A percentile compares a stretch with the other conserved stretches of the same genome.
phyloP scores from a whole-genome alignment of 192 early-diverging fungal species.

The Dissophora ornata region DNA sequence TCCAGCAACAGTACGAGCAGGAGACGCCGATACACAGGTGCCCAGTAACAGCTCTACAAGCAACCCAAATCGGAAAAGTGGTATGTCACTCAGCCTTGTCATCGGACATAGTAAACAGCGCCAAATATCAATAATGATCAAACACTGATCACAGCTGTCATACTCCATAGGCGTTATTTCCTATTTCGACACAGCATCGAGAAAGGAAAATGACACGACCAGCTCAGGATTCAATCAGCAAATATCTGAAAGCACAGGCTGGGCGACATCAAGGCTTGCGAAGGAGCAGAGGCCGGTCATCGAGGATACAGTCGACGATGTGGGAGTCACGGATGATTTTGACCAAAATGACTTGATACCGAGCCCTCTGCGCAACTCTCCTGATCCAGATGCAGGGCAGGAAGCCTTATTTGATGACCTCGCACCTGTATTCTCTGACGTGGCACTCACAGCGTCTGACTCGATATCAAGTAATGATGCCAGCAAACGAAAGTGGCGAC shows the following conservation, averaged over 20 bases:
- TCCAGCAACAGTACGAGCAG: not conserved
- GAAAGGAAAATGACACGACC: too few relatives aligned
- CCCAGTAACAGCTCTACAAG: not conserved
- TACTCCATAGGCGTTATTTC: slow-evolving; percentile 15
- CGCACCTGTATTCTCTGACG: too few relatives aligned
- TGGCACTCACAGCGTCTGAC: too few relatives aligned
- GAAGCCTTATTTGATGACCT: too few relatives aligned
- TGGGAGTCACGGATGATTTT: not conserved
- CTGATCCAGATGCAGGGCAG: not conserved
- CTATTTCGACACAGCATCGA: slow-evolving; percentile 18
- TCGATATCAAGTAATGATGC: too few relatives aligned
- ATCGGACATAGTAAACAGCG: not conserved
- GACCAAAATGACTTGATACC: not conserved
- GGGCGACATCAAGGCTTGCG: not conserved
- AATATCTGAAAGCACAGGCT: too few relatives aligned
- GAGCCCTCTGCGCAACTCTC: not conserved
- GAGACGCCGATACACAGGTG: not conserved
- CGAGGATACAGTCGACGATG: slow-evolving; percentile 9
- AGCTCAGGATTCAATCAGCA: too few relatives aligned
- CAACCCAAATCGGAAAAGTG: not conserved
- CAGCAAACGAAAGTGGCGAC: slow-evolving; percentile 6
- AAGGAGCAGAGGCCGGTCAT: slow-evolving; percentile 3
- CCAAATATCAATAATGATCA: not conserved
- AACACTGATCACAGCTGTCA: not conserved
- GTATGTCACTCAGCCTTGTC: too few relatives aligned